These are phyloP conservation scores for Anisodus tanguticus DNA, from an alignment of 257 asterid species.

Conservation along the genomic window DNA sequence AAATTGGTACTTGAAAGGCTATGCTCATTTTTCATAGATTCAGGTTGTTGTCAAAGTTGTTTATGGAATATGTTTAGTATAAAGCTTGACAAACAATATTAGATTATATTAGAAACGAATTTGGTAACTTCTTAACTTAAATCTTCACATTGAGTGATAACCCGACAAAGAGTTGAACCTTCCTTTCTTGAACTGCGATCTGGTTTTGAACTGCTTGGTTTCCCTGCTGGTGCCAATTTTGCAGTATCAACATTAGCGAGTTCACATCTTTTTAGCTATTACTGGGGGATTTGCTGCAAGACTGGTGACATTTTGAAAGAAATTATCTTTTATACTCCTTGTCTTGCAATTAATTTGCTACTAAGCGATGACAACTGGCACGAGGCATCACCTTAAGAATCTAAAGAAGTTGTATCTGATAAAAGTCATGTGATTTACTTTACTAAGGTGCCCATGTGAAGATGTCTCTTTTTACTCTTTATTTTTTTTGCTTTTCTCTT, in stretches of 20 bases:
- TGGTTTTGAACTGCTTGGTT: not conserved
- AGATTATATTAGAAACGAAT: not conserved
- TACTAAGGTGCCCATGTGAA: slow-evolving; percentile 61
- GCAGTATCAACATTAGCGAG: not conserved
- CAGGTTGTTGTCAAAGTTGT: not conserved
- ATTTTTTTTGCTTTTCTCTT: slow-evolving; percentile 37
- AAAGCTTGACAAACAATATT: not conserved
- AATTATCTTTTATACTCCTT: slow-evolving; percentile 26
- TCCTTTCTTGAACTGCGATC: slow-evolving; percentile 9
- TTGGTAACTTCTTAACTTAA: not conserved
- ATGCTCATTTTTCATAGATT: not conserved
- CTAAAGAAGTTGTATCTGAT: slow-evolving; percentile 43
- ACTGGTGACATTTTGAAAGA: slow-evolving; percentile 21
- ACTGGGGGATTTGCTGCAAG: not conserved
- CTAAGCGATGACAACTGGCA: slow-evolving; percentile 20
- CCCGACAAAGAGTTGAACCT: not conserved
- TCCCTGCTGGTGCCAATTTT: not conserved
- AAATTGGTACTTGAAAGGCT: not conserved
- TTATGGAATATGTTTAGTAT: not conserved
- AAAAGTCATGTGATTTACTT: slow-evolving; percentile 47
- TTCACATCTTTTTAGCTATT: slow-evolving; percentile 8
- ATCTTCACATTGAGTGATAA: not conserved
- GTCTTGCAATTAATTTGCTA: not conserved
- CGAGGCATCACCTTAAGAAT: slow-evolving; percentile 30
- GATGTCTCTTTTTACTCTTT: slow-evolving; percentile 46